phyloP scores from a whole-genome alignment of 345 rosid genomes.

The Hibiscus tridactylites region DNA sequence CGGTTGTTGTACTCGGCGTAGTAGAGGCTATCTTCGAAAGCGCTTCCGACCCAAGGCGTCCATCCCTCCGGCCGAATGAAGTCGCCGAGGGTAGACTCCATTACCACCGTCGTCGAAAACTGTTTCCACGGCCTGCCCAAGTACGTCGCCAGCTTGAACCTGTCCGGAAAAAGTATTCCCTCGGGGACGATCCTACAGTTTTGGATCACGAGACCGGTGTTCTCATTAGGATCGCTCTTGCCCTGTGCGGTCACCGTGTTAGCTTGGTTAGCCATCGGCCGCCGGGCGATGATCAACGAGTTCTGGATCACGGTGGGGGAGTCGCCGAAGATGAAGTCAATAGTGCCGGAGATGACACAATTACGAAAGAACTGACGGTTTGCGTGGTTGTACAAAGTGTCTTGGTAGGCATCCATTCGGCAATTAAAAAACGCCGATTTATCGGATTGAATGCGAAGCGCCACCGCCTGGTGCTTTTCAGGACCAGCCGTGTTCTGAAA shows the following conservation, averaged over 20 bases:
- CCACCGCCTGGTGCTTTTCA: conserved; percentile 48
- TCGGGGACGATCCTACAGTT: conserved; percentile 61
- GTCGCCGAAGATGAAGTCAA: conserved; percentile 57
- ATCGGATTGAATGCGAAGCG: conserved; percentile 42
- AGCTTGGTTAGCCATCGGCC: conserved; percentile 34
- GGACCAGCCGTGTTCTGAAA: conserved; percentile 51
- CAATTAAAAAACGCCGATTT: conserved; percentile 42
- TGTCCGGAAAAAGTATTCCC: conserved; percentile 24
- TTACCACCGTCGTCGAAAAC: conserved; percentile 33
- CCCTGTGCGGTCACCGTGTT: conserved; percentile 49
- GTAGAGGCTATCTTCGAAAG: conserved; percentile 25
- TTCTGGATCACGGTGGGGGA: conserved; percentile 36
- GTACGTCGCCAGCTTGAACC: conserved; percentile 27
- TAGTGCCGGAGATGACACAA: conserved; percentile 47
- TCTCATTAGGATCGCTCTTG: conserved; percentile 18
- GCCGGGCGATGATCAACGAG: conserved; percentile 40
- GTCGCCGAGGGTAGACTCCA: conserved; percentile 50
- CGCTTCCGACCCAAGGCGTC: conserved; percentile 32
- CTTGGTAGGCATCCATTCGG: conserved; percentile 52
- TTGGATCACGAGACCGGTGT: conserved; percentile 40
- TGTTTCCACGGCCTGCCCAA: conserved; percentile 61
- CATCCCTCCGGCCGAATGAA: conserved; percentile 48
- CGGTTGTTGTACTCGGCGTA: conserved; percentile 45
- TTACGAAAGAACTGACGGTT: conserved; percentile 50
- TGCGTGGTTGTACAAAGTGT: conserved; percentile 39